Conservation (phyloP, 2,329 filamentous ascomycete species). For the Hypoxylon sp. region DNA sequence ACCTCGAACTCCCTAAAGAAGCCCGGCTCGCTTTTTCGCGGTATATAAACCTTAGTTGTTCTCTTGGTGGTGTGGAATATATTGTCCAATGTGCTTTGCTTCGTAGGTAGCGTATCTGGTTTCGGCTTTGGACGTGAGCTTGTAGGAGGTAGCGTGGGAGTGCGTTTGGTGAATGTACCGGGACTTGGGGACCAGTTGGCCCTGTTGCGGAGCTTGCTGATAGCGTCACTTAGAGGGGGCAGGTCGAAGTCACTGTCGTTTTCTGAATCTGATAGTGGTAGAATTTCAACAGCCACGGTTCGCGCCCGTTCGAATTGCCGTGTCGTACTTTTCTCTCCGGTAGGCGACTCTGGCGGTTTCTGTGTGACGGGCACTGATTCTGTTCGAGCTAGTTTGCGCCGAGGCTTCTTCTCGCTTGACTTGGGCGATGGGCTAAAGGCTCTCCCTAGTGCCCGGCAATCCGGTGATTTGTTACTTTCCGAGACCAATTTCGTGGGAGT, state of each 20-base stretch:
- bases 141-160: neutral
- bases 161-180: neutral
- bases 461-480: conserved; percentile 6
- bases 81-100: conserved; percentile 41
- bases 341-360: conserved; percentile 20
- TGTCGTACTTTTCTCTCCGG: neutral
- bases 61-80: conserved; percentile 36
- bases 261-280: conserved; percentile 42
- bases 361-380: conserved; percentile 49
- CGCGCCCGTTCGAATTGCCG: conserved; percentile 43
- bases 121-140: conserved; percentile 2
- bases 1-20: conserved; percentile 58
- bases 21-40: conserved; percentile 56
- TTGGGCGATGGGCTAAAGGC: conserved; percentile 40
- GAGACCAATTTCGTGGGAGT: conserved; percentile 35
- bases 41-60: conserved; percentile 59
- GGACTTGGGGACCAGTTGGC: conserved; percentile 2
- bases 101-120: conserved; percentile 15
- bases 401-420: conserved; percentile 37
- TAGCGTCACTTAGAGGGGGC: conserved; percentile 47
- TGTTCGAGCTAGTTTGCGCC: conserved; percentile 51
- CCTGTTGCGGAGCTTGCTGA: conserved; percentile 22
- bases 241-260: conserved; percentile 47
- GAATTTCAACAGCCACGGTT: conserved; percentile 44
- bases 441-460: conserved; percentile 7